phyloP scores from a whole-genome alignment of 495 filamentous ascomycete genomes.

The Aspergillus ellipticus region DNA sequence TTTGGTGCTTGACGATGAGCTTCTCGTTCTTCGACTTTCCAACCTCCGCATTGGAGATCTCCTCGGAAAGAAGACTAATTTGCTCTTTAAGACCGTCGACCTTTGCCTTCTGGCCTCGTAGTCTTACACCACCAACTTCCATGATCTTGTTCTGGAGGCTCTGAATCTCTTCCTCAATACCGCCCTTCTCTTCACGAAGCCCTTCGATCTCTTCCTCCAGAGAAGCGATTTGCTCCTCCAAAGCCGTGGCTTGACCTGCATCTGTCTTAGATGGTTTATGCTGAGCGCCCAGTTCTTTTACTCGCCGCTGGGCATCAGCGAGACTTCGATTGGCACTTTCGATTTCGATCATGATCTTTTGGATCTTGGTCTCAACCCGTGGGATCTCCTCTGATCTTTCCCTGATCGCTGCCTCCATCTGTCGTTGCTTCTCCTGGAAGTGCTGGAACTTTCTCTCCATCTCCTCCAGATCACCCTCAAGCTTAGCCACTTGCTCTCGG shows the following conservation, averaged over 20 bases:
- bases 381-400: slow-evolving; percentile 80
- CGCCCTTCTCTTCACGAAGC: slow-evolving; percentile 74
- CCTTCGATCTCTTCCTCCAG: slow-evolving; percentile 76
- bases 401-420: slow-evolving; percentile 68
- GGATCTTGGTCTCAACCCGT: slow-evolving; percentile 79
- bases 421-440: slow-evolving; percentile 74
- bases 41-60: slow-evolving; percentile 79
- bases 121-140: slow-evolving; percentile 90
- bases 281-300: slow-evolving; percentile 75
- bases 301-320: slow-evolving; percentile 74
- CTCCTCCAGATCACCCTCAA: slow-evolving; percentile 81
- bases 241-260: slow-evolving; percentile 58
- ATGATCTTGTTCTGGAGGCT: slow-evolving; percentile 92
- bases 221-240: slow-evolving; percentile 73
- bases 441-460: slow-evolving; percentile 74
- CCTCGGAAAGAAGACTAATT: slow-evolving; percentile 73
- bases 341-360: slow-evolving; percentile 86
- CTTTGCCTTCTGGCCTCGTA: slow-evolving; percentile 85
- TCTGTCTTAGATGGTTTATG: slow-evolving; percentile 77
- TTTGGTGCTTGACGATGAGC: slow-evolving; percentile 80
- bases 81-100: slow-evolving; percentile 91
- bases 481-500: slow-evolving; percentile 81
- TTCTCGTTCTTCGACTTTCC: slow-evolving; percentile 88
- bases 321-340: slow-evolving; percentile 83
- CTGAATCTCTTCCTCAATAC: slow-evolving; percentile 88